Base-by-base conservation (phyloP, 306 rosid genomes). In the Fragaria nilgerrensis region DNA sequence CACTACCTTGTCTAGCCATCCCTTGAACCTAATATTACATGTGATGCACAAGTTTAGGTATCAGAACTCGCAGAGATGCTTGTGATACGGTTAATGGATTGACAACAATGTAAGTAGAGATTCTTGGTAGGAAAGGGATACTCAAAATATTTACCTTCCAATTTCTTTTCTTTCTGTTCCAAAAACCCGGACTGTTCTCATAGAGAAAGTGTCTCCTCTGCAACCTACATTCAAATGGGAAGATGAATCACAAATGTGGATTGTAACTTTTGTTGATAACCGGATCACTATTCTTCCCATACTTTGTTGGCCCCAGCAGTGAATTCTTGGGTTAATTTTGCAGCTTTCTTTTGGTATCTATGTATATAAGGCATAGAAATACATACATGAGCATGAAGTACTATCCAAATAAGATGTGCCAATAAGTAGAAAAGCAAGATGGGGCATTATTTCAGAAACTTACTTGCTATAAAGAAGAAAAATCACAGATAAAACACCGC, bases 221-320 rank as follows among this genome's bases (percentile, higher is more conserved):
- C 88, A 84, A 83, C 93, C 97, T 93, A 82, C 76, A 71, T 55
- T 70, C 22, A 37, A 79, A 44, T 49, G 13, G 45, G 39, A 71
- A 39, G 53, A 72, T 6, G 2, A 74, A 47, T 61, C 43, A 75
- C 5, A 74, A 47, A 61, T 25, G 39, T 12, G 39, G 13, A 79
- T 58, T 48, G 59, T 76, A 50, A 59, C 22, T 17, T 49, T 20
- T 72, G 59, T 19, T 68, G 61, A 85, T 75, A 68, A 68, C 63
- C 78, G 19, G 58, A 75, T 72, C 69, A 37, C 66, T 8, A 61
- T 77, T 61, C 64, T 19, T 65, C 76, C 73, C 69, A 80, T 93
- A 90, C 97, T 58, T 93, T 89, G 66, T 82, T 89, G 64, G 92
- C 91, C 80, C 70, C 79, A 84, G 96, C 94, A 39, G 90, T 78